Conservation (phyloP, 2,329 filamentous ascomycete species). For the Colletotrichum karsti region DNA sequence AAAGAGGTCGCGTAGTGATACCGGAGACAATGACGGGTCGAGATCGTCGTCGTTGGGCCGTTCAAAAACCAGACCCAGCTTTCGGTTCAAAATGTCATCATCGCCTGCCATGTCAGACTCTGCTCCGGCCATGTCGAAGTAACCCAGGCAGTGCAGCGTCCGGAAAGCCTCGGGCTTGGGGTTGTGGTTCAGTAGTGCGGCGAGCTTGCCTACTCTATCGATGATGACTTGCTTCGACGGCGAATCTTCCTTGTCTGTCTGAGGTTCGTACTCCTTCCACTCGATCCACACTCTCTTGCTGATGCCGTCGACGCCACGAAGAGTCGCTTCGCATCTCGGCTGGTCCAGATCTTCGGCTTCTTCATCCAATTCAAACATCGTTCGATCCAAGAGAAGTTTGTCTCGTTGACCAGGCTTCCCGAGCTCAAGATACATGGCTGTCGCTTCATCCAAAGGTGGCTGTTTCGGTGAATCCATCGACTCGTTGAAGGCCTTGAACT, state of each 20-base stretch:
- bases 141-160: conserved; percentile 59
- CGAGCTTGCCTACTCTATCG: conserved; percentile 54
- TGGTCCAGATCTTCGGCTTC: conserved; percentile 42
- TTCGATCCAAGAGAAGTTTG: conserved; percentile 43
- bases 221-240: conserved; percentile 52
- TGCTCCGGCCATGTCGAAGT: conserved; percentile 49
- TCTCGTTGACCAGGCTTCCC: conserved; percentile 41
- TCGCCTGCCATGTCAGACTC: conserved; percentile 45
- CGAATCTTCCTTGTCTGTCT: conserved; percentile 42
- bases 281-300: conserved; percentile 55
- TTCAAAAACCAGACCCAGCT: conserved; percentile 64
- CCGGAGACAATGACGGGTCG: conserved; percentile 46
- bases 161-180: conserved; percentile 59
- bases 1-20: conserved; percentile 58
- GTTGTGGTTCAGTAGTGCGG: conserved; percentile 54
- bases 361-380: conserved; percentile 42
- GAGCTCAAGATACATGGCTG: conserved; percentile 48
- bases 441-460: conserved; percentile 43
- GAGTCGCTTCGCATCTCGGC: conserved; percentile 48
- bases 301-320: conserved; percentile 42
- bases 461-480: conserved; percentile 43
- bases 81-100: conserved; percentile 48
- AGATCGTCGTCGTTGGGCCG: conserved; percentile 49
- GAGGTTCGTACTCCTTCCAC: conserved; percentile 57
- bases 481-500: conserved; percentile 61